phyloP scores from a whole-genome alignment of 495 filamentous ascomycete species.

The Lasiosphaeria ovina region DNA sequence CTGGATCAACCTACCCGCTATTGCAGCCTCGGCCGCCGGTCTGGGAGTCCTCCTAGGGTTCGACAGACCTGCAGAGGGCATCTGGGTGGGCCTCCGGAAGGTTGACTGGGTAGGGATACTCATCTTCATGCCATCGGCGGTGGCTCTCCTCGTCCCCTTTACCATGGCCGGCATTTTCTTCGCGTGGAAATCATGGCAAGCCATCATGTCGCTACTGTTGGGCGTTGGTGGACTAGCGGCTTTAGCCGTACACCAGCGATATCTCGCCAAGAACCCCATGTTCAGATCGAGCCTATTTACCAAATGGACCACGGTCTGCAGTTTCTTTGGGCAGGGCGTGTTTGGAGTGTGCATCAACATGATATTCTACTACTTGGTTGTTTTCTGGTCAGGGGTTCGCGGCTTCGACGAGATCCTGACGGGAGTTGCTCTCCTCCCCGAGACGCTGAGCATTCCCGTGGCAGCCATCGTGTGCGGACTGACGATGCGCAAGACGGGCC shows the following conservation, averaged over 20 bases:
- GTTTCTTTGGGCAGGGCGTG: constrained; percentile 45
- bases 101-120: constrained; percentile 63
- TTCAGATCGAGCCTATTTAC: constrained; percentile 45
- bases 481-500: constrained; percentile 44
- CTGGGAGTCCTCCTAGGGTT: constrained; percentile 41
- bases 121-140: constrained; percentile 51
- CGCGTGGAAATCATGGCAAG: constrained; percentile 53
- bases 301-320: constrained; percentile 38
- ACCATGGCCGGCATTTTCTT: constrained; percentile 57
- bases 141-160: constrained; percentile 51
- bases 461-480: constrained; percentile 50
- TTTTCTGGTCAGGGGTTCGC: constrained; percentile 68
- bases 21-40: constrained; percentile 31
- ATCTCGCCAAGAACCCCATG: constrained; percentile 47
- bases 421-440: constrained; percentile 61
- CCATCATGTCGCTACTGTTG: constrained; percentile 55
- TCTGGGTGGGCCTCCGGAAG: constrained; percentile 41
- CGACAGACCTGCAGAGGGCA: constrained; percentile 20
- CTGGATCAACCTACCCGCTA: constrained; percentile 44
- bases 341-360: constrained; percentile 42
- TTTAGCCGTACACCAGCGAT: constrained; percentile 53
- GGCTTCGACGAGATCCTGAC: constrained; percentile 56
- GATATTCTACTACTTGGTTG: constrained; percentile 63
- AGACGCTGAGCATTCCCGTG: constrained; percentile 45
- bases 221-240: constrained; percentile 46